Conservation (phyloP, 345 rosid genomes). For the Populus alba region DNA sequence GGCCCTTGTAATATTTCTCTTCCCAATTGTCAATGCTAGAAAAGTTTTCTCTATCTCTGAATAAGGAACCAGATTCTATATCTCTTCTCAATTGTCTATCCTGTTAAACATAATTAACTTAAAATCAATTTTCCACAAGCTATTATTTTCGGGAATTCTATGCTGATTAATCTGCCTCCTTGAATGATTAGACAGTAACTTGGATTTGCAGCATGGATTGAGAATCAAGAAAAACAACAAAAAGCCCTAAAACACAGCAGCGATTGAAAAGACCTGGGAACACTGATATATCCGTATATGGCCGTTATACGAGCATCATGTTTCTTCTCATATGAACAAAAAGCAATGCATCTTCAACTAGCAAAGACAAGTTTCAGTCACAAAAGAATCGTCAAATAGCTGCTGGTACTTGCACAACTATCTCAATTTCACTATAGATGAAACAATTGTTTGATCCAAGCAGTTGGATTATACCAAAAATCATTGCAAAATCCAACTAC, state of each 20-base stretch:
- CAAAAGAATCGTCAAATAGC: neutral
- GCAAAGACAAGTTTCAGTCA: neutral
- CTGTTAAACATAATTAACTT: slow-evolving; percentile 6
- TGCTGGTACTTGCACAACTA: neutral
- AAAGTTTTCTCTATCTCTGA: slow-evolving; percentile 5
- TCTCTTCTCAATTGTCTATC: slow-evolving; percentile 1
- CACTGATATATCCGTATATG: no score
- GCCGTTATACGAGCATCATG: neutral
- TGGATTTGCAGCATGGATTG: neutral
- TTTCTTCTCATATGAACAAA: neutral
- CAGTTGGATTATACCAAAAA: neutral
- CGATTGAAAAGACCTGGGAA: neutral
- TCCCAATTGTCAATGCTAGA: slow-evolving; percentile 13
- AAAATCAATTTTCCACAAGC: slow-evolving; percentile 1
- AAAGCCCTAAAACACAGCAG: neutral
- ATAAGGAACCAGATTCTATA: neutral
- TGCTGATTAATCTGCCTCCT: neutral
- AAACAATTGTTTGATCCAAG: neutral
- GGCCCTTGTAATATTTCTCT: slow-evolving; percentile 35
- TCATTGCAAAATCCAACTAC: neutral
- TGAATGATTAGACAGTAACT: neutral
- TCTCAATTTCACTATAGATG: neutral
- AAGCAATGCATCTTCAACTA: neutral
- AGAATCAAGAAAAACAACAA: neutral
- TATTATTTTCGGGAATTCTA: neutral